Conservation (phyloP, 1,284 basidiomycete species). For the Volvariella volvacea region DNA sequence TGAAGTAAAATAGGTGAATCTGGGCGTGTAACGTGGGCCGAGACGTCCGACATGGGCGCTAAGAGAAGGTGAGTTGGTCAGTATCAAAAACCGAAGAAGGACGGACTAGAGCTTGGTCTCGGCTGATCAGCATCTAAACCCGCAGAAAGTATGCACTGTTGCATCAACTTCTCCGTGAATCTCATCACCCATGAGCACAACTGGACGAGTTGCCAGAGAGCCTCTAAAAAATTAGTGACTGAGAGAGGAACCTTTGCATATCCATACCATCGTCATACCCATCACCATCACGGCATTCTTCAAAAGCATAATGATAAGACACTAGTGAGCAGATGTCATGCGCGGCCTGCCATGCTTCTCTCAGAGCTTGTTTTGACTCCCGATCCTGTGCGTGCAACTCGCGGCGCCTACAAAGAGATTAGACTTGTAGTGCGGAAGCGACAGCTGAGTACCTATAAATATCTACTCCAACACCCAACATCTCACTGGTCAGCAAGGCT, state of each 20-base stretch:
- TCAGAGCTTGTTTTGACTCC: conserved; percentile 34
- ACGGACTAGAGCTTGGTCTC: too few relatives aligned
- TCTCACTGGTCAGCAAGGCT: conserved; percentile 31
- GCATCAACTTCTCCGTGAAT: conserved; percentile 57
- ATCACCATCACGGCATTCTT: conserved; percentile 54
- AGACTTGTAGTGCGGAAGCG: not conserved
- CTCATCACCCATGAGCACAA: conserved; percentile 52
- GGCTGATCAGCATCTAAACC: too few relatives aligned
- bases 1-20: conserved; percentile 43
- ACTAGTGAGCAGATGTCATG: conserved; percentile 59
- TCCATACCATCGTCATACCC: conserved; percentile 57
- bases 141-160: conserved; percentile 48
- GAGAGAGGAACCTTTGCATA: too few relatives aligned
- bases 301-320: conserved; percentile 56
- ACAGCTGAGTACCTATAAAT: conserved; percentile 41
- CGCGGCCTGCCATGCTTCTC: conserved; percentile 45
- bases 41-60: too few relatives aligned
- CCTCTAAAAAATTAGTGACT: conserved; percentile 35
- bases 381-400: conserved; percentile 21
- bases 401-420: not conserved
- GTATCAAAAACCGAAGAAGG: too few relatives aligned
- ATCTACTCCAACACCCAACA: conserved; percentile 49
- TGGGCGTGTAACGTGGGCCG: conserved; percentile 8
- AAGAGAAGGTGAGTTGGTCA: too few relatives aligned
- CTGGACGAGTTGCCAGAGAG: conserved; percentile 62